phyloP scores from a whole-genome alignment of 129 eudicot species.

The Centrapalus pauciflorus region DNA sequence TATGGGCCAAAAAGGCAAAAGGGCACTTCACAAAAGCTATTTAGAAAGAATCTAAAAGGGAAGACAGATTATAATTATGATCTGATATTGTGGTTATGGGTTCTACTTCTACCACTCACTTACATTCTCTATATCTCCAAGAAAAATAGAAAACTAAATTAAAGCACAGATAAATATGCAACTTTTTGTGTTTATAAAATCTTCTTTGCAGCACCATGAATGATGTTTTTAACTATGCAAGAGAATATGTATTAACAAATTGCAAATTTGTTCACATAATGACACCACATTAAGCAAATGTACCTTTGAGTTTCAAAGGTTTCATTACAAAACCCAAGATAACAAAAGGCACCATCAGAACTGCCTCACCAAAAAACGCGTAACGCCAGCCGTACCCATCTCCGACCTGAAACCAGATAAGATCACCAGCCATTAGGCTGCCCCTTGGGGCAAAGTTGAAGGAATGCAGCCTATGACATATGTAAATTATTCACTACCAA shows the following conservation, averaged over 20 bases:
- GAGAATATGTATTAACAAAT: constrained; percentile 9
- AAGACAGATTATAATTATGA: too few species aligned
- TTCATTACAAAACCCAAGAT: constrained; percentile 71
- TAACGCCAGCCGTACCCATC: constrained; percentile 51
- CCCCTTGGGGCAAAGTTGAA: not conserved
- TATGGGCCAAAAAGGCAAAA: constrained; percentile 1
- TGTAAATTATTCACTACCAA: constrained; percentile 33
- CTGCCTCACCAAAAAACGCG: constrained; percentile 71
- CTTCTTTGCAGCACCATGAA: constrained; percentile 16
- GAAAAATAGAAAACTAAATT: not conserved
- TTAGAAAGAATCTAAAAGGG: not conserved
- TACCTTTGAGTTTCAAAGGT: constrained; percentile 80
- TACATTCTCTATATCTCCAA: too few species aligned
- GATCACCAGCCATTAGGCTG: not conserved
- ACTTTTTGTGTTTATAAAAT: constrained; percentile 34
- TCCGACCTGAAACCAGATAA: constrained; percentile 50
- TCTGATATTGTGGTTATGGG: too few species aligned
- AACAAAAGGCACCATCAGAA: constrained; percentile 83
- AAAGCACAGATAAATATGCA: not conserved
- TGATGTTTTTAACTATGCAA: constrained; percentile 28
- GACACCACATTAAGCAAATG: not conserved
- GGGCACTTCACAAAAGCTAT: not conserved
- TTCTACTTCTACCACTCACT: too few species aligned
- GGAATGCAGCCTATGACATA: not conserved
- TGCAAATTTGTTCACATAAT: not conserved